phyloP scores from a whole-genome alignment of 768 basidiomycete genomes.

The Polyporus arcularius region DNA sequence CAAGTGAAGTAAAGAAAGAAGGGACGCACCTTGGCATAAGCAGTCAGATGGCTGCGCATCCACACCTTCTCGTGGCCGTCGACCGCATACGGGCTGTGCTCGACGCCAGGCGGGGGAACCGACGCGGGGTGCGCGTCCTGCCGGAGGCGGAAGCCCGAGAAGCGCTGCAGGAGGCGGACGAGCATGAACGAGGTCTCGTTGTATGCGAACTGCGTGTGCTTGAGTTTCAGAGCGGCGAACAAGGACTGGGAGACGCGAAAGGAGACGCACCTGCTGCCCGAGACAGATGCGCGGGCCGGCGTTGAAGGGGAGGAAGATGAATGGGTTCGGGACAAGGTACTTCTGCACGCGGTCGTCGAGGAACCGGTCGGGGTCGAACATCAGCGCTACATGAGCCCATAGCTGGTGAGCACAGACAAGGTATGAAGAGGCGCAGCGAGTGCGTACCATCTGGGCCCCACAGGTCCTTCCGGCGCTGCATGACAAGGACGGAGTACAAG shows the following conservation, averaged over 20 bases:
- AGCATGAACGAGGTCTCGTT: slow-evolving; percentile 66
- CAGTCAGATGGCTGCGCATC: slow-evolving; percentile 55
- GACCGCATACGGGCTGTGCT: slow-evolving; percentile 36
- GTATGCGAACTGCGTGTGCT: slow-evolving; percentile 59
- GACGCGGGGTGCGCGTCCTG: slow-evolving; percentile 44
- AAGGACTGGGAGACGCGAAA: no score
- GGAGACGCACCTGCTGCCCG: slow-evolving; percentile 21
- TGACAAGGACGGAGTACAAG: slow-evolving; percentile 49
- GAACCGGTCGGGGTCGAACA: slow-evolving; percentile 71
- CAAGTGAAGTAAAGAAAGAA: neutral
- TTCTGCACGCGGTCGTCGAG: slow-evolving; percentile 59
- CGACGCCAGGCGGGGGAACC: slow-evolving; percentile 39
- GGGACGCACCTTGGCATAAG: slow-evolving; percentile 46
- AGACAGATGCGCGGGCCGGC: slow-evolving; percentile 25
- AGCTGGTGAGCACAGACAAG: neutral
- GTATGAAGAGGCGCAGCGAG: neutral
- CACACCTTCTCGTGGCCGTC: slow-evolving; percentile 51
- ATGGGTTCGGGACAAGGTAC: slow-evolving; percentile 57
- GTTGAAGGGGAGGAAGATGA: slow-evolving; percentile 43
- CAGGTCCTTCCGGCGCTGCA: slow-evolving; percentile 63
- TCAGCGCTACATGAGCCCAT: slow-evolving; percentile 40
- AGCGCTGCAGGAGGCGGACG: slow-evolving; percentile 56
- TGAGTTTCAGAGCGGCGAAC: no score
- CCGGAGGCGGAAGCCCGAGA: slow-evolving; percentile 46
- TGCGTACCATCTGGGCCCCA: slow-evolving; percentile 68